A percentile compares a stretch with the other conserved stretches of the same genome.
phyloP scores from a whole-genome alignment of 805 yeast species.

The Candida ulmi region DNA sequence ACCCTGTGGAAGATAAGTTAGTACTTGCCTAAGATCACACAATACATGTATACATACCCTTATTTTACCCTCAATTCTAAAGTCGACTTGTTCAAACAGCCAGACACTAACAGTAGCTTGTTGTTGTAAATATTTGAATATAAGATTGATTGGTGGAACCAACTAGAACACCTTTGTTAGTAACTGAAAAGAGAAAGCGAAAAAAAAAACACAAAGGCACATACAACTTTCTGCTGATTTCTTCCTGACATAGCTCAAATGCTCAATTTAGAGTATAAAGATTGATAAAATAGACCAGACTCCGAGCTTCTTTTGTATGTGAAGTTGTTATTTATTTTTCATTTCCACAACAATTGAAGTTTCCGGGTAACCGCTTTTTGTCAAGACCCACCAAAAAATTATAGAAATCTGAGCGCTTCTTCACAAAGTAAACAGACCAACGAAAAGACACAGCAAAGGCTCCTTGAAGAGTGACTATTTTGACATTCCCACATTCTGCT shows the following conservation, averaged over 20 bases:
- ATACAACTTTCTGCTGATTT: conserved; percentile 35
- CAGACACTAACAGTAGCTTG: conserved; percentile 77
- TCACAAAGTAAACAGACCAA: no score
- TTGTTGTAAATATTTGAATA: conserved; percentile 82
- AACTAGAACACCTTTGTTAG: conserved; percentile 27
- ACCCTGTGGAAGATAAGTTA: conserved; percentile 36
- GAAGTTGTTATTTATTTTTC: no score
- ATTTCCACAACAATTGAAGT: no score
- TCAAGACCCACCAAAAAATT: no score
- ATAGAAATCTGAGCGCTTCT: no score
- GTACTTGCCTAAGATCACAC: not conserved
- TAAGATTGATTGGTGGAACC: conserved; percentile 88
- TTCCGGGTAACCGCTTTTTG: no score
- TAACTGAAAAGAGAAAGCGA: not conserved
- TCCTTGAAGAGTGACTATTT: no score
- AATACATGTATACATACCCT: conserved; percentile 23
- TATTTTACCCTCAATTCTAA: conserved; percentile 75
- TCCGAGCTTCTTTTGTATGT: no score
- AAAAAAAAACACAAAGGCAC: conserved; percentile 5
- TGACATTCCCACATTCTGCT: no score
- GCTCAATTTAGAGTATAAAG: no score
- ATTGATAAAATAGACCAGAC: no score
- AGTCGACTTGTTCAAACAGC: conserved; percentile 80
- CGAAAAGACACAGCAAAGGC: no score
- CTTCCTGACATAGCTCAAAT: not conserved